Evolutionary conservation across 1,284 basidiomycete species (phyloP).

Genomic region (Cutaneotrichosporon mucoides): DNA sequence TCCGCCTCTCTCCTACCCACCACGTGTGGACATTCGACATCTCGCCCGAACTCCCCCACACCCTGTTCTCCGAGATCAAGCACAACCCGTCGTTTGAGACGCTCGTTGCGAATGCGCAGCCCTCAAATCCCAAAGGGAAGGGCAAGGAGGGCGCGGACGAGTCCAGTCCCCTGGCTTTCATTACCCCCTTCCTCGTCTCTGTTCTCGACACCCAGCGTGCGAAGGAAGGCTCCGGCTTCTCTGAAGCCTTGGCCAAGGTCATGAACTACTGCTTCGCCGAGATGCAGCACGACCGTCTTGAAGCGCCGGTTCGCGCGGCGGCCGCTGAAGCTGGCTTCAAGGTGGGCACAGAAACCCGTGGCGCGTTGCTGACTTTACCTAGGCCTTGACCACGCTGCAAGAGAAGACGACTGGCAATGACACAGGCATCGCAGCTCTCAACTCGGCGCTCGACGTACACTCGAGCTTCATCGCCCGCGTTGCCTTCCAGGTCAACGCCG

Average conservation of each 20-base stretch:
- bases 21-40: slow-evolving; percentile 64
- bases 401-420: slow-evolving; percentile 12
- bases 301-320: slow-evolving; percentile 55
- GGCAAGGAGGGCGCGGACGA: slow-evolving; percentile 16
- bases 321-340: slow-evolving; percentile 59
- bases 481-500: slow-evolving; percentile 53
- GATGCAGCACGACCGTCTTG: slow-evolving; percentile 67
- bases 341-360: slow-evolving; percentile 52
- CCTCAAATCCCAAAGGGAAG: slow-evolving; percentile 23
- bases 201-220: slow-evolving; percentile 27
- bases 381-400: slow-evolving; percentile 21
- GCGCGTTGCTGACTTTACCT: slow-evolving; percentile 4
- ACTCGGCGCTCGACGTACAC: slow-evolving; percentile 44
- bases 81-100: slow-evolving; percentile 63
- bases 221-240: slow-evolving; percentile 58
- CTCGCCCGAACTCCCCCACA: slow-evolving; percentile 55
- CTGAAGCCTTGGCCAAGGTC: slow-evolving; percentile 64
- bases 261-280: slow-evolving; percentile 70
- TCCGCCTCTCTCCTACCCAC: slow-evolving; percentile 58
- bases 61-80: slow-evolving; percentile 75
- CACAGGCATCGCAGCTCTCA: slow-evolving; percentile 16
- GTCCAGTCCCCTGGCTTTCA: slow-evolving; percentile 27
- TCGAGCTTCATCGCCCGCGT: slow-evolving; percentile 56
- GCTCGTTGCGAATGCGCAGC: slow-evolving; percentile 49
- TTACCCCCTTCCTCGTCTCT: slow-evolving; percentile 35